These are phyloP conservation scores for Rutidosis leptorrhynchoides DNA, from an alignment of 129 eudicot genomes.

Conservation along the genomic window DNA sequence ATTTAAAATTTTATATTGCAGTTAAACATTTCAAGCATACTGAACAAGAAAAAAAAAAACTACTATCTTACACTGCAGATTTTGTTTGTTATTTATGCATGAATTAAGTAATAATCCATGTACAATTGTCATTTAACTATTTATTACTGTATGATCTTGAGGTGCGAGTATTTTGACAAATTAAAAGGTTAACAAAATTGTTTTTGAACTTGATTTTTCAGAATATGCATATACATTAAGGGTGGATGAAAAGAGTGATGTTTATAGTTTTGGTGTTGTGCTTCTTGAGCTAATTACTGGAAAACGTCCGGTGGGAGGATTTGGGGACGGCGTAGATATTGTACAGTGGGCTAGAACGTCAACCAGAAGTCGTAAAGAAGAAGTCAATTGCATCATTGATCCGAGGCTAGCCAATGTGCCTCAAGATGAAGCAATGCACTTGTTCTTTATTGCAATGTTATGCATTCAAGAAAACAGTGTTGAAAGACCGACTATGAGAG, in stretches of 20 bases:
- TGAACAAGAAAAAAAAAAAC: no score
- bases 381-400: slow-evolving; percentile 50
- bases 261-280: slow-evolving; percentile 88
- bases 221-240: slow-evolving; percentile 86
- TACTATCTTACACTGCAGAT: no score
- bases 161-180: background rate
- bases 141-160: no score
- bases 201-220: slow-evolving; percentile 23
- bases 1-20: no score
- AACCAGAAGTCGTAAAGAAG: slow-evolving; percentile 56
- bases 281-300: slow-evolving; percentile 79
- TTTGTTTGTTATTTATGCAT: no score
- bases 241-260: slow-evolving; percentile 94
- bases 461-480: slow-evolving; percentile 77
- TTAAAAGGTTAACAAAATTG: background rate
- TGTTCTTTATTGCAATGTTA: slow-evolving; percentile 76
- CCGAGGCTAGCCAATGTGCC: slow-evolving; percentile 59
- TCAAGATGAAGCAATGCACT: slow-evolving; percentile 69
- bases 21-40: no score
- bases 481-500: slow-evolving; percentile 89
- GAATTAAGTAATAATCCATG: no score
- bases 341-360: slow-evolving; percentile 65
- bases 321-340: slow-evolving; percentile 92
- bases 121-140: no score
- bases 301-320: slow-evolving; percentile 73